Base-by-base conservation (phyloP, 495 filamentous ascomycete genomes). In the Penicillium paradoxum region DNA sequence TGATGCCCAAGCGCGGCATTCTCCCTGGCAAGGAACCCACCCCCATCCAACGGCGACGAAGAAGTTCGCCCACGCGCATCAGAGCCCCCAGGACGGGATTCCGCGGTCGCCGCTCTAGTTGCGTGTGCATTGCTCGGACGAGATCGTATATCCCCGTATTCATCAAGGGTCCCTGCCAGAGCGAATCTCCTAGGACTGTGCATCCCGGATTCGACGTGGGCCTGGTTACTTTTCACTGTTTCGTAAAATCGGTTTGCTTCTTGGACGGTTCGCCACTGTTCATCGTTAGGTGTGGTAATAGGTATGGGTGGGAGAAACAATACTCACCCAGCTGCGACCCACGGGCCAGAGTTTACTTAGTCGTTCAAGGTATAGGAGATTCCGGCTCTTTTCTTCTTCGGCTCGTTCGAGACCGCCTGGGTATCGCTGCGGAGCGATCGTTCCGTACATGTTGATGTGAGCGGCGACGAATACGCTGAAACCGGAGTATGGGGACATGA, bases 381-480 rank as follows among this genome's bases (percentile, higher is more conserved):
- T 75, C 14, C 45, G 38, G 38, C 45, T 57, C 45, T 72, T 75
- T 34, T 73, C 72, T 18, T 58, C 49, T 38, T 73, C 70, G 8
- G 72, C 72, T n/a, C 68, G 51, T 29, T 61, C 60, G 2, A 63
- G 57, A 7, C 72, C 71, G 0, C 72, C 72, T 0, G 72, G 72
- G 34, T 75, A 75, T 11, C 63, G 61, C 7, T 51, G 52, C 8
- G 72, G 71, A 0, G 60, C 64, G 5, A 75, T 65, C 0, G 72
- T 72, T 13, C 71, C 72, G 57, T 75, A 74, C 72, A 75, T 75
- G 45, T 75, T 75, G 49, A 75, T 70, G 36, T 75, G 72, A 6
- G 68, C 72, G 6, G 71, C 68, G 6, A 75, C 72, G 37, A 75
- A 75, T 30, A 74, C 68, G 30, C 72, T 75, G 50, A 74, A 75